These are phyloP conservation scores for Lumnitzera littorea DNA, from an alignment of 345 rosid species.

Conservation along the genomic window DNA sequence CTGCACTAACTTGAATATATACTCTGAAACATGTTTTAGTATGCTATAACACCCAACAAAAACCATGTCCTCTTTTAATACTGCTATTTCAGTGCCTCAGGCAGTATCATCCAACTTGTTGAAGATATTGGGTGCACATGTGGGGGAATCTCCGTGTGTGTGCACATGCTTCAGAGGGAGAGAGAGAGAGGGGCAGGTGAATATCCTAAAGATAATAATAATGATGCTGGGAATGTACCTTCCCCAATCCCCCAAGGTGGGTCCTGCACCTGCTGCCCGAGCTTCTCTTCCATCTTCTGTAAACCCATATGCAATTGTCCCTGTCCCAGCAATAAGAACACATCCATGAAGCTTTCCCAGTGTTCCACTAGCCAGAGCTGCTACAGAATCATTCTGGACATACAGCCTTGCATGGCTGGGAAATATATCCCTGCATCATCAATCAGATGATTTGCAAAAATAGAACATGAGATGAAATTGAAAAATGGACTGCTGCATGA, in stretches of 20 bases:
- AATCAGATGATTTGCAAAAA: neutral
- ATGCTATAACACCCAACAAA: too few species aligned
- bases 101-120: too few species aligned
- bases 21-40: too few species aligned
- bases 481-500: too few species aligned
- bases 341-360: constrained; percentile 95
- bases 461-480: neutral
- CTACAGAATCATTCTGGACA: constrained; percentile 88
- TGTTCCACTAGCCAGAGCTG: constrained; percentile 93
- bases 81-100: too few species aligned
- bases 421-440: constrained; percentile 53
- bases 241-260: constrained; percentile 94
- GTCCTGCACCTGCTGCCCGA: constrained; percentile 92
- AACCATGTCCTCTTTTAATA: too few species aligned
- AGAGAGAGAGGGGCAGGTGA: too few species aligned
- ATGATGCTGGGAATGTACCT: constrained; percentile 31
- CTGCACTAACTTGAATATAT: too few species aligned
- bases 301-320: constrained; percentile 84
- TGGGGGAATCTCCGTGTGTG: too few species aligned
- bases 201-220: neutral
- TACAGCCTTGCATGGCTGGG: constrained; percentile 67
- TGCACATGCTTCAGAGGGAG: neutral
- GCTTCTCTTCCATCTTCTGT: constrained; percentile 90
- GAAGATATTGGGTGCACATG: too few species aligned
- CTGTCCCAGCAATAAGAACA: constrained; percentile 94